Conservation (phyloP, 2,329 filamentous ascomycete genomes). For the Zasmidium cellare region DNA sequence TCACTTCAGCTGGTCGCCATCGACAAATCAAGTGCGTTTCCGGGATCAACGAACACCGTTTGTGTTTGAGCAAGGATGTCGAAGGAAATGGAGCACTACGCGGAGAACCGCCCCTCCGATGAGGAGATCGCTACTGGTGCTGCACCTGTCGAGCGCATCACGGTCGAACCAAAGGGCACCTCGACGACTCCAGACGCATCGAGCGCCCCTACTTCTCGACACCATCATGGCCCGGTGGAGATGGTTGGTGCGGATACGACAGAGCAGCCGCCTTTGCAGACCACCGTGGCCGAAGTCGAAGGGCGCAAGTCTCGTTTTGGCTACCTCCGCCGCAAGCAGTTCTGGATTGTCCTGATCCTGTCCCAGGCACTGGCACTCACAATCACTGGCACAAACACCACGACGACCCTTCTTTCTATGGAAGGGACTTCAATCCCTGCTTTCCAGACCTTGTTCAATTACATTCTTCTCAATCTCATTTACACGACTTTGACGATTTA, state of each 20-base stretch:
- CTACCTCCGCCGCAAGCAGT: constrained; percentile 81
- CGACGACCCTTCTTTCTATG: constrained; percentile 71
- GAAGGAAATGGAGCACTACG: constrained; percentile 7
- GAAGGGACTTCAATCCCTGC: constrained; percentile 80
- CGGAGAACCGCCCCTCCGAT: constrained; percentile 3
- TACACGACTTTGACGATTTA: constrained; percentile 80
- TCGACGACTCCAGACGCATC: constrained; percentile 21
- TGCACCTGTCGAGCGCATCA: constrained; percentile 29
- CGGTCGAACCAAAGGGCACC: constrained; percentile 33
- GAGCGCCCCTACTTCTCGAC: constrained; percentile 20
- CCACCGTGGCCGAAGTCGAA: constrained; percentile 43
- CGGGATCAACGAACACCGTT: not conserved
- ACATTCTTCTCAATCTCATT: constrained; percentile 76
- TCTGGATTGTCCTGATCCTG: constrained; percentile 78
- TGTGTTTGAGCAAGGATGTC: constrained; percentile 10
- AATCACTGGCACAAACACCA: constrained; percentile 91
- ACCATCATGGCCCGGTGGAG: constrained; percentile 39
- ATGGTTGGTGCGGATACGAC: constrained; percentile 30
- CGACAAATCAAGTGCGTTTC: not conserved
- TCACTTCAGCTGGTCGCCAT: no score
- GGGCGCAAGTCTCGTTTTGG: constrained; percentile 55
- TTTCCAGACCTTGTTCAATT: constrained; percentile 96
- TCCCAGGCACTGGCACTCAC: constrained; percentile 80
- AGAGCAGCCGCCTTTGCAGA: constrained; percentile 33
- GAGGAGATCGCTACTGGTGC: constrained; percentile 15